phyloP scores from a whole-genome alignment of 768 basidiomycete genomes.

The Tephrocybe sp. region DNA sequence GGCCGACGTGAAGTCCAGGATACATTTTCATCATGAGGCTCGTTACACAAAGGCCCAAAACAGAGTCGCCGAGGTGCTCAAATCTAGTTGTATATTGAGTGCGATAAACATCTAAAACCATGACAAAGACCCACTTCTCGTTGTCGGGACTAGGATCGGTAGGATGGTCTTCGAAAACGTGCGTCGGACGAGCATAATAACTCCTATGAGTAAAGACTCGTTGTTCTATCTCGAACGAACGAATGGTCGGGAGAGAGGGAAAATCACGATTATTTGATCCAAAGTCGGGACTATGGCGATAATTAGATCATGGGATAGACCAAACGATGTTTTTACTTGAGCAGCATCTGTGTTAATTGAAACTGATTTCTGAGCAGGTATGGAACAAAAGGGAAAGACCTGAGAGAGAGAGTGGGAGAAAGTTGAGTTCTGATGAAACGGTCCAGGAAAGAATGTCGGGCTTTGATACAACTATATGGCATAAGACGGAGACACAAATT shows the following conservation, averaged over 20 bases:
- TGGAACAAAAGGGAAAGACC: slow-evolving; percentile 14
- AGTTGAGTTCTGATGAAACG: slow-evolving; percentile 9
- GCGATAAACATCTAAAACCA: neutral
- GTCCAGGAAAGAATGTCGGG: slow-evolving; percentile 10
- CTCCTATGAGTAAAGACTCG: slow-evolving; percentile 79
- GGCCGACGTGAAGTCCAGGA: slow-evolving; percentile 73
- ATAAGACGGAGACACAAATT: slow-evolving; percentile 7
- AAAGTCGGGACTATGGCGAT: slow-evolving; percentile 36
- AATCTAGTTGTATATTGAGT: slow-evolving; percentile 37
- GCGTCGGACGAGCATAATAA: slow-evolving; percentile 63
- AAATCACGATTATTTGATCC: slow-evolving; percentile 37
- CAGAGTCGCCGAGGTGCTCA: slow-evolving; percentile 76
- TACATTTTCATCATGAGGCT: slow-evolving; percentile 58
- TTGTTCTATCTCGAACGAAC: slow-evolving; percentile 36
- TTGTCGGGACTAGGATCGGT: slow-evolving; percentile 79
- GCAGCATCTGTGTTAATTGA: slow-evolving; percentile 7
- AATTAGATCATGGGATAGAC: neutral
- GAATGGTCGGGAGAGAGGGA: slow-evolving; percentile 62
- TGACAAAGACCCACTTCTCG: slow-evolving; percentile 55
- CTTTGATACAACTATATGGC: slow-evolving; percentile 15
- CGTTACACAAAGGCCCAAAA: slow-evolving; percentile 68
- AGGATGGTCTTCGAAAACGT: slow-evolving; percentile 72
- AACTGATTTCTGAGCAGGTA: neutral
- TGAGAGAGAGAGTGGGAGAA: slow-evolving; percentile 13
- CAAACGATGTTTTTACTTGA: slow-evolving; percentile 11